Conservation (phyloP, 2,329 filamentous ascomycete species). For the Cladophialophora psammophila region DNA sequence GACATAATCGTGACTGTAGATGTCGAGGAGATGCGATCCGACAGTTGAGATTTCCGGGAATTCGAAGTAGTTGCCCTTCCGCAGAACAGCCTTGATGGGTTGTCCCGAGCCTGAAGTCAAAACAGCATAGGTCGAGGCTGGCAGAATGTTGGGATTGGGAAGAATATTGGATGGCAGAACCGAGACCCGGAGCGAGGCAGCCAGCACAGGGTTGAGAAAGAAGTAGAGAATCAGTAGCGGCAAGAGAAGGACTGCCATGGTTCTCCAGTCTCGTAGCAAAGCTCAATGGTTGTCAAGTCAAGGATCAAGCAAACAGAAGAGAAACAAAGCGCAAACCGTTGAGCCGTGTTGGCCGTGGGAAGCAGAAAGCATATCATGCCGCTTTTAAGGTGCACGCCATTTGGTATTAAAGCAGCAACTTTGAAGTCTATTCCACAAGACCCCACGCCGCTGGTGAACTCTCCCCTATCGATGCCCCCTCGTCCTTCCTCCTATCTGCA, state of each 20-base stretch:
- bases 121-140: constrained; percentile 60
- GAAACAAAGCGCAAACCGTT: constrained; percentile 6
- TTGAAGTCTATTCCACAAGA: background rate
- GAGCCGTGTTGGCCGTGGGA: background rate
- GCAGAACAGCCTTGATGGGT: constrained; percentile 57
- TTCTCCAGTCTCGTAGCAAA: background rate
- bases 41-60: constrained; percentile 70
- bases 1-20: constrained; percentile 75
- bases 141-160: constrained; percentile 50
- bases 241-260: background rate
- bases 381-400: background rate
- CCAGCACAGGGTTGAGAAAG: constrained; percentile 5
- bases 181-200: constrained; percentile 42
- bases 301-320: background rate
- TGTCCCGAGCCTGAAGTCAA: constrained; percentile 51
- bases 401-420: background rate
- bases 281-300: background rate
- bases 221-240: constrained; percentile 1
- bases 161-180: constrained; percentile 53
- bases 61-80: constrained; percentile 67
- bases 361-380: background rate
- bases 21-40: constrained; percentile 81
- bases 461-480: no score
- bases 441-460: no score
- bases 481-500: no score